Percentiles rank a stretch among this genome's conserved stretches.
These are phyloP conservation scores for Trichoderma arundinaceum DNA, from an alignment of 2,329 filamentous ascomycete genomes.

Conservation along the genomic window DNA sequence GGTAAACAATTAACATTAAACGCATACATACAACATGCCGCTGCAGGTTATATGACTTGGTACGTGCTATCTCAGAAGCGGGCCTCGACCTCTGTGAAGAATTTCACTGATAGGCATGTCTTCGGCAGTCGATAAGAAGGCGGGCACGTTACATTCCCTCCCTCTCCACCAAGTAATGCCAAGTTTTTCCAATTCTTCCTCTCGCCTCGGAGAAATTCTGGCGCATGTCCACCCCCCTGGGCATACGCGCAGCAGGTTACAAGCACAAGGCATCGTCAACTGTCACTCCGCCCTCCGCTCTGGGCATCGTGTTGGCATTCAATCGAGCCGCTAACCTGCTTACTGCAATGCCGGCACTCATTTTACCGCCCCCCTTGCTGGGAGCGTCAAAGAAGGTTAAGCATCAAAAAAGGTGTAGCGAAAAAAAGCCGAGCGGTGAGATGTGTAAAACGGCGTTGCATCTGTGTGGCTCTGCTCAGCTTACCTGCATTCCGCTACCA, in stretches of 20 bases:
- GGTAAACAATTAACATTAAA: neutral
- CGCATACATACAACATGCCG: neutral
- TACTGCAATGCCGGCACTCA: slow-evolving; percentile 26
- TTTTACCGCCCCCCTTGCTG: neutral
- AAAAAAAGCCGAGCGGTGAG: slow-evolving; percentile 21
- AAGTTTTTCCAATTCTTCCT: too few species aligned
- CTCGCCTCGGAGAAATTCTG: neutral
- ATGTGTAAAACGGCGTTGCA: slow-evolving; percentile 1
- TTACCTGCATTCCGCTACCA: slow-evolving; percentile 16
- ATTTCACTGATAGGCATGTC: slow-evolving; percentile 11
- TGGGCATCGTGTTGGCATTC: slow-evolving; percentile 14
- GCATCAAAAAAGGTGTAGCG: neutral
- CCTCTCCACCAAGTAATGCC: too few species aligned
- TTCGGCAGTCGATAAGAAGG: slow-evolving; percentile 17
- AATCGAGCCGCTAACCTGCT: slow-evolving; percentile 3
- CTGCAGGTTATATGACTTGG: neutral
- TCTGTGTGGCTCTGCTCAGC: slow-evolving; percentile 24
- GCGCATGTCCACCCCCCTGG: neutral
- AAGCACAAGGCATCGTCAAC: neutral
- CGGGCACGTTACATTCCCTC: neutral
- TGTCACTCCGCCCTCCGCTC: neutral
- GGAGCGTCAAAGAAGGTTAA: slow-evolving; percentile 10
- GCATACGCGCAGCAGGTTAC: neutral
- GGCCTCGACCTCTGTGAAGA: slow-evolving; percentile 3
- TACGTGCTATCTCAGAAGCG: slow-evolving; percentile 1